These are phyloP conservation scores for Wickerhamiella azyma DNA, from an alignment of 805 yeast genomes.

Conservation along the genomic window DNA sequence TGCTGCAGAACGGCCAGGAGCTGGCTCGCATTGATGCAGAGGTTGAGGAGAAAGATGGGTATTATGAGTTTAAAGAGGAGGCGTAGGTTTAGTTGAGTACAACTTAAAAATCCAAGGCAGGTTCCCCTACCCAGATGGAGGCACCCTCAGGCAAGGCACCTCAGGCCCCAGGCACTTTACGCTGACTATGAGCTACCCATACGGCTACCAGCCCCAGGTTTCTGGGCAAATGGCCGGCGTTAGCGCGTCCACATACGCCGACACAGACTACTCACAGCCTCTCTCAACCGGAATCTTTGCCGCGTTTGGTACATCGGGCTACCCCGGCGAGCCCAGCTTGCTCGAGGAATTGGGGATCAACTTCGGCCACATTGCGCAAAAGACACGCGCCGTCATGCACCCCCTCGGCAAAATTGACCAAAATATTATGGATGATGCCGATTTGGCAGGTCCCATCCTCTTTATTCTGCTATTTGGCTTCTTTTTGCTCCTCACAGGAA, in stretches of 20 bases:
- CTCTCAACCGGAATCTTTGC: slow-evolving; percentile 70
- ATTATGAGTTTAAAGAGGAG: slow-evolving; percentile 41
- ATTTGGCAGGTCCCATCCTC: slow-evolving; percentile 86
- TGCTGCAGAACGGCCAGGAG: slow-evolving; percentile 41
- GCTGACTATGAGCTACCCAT: neutral
- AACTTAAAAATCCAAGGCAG: no score
- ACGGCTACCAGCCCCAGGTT: slow-evolving; percentile 2
- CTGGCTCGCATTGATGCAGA: slow-evolving; percentile 38
- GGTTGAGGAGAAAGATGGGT: slow-evolving; percentile 47
- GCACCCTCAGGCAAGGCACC: no score
- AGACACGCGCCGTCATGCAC: slow-evolving; percentile 71
- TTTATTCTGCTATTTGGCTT: slow-evolving; percentile 82
- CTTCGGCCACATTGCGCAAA: slow-evolving; percentile 70
- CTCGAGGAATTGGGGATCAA: slow-evolving; percentile 89
- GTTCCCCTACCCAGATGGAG: neutral
- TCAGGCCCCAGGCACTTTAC: no score
- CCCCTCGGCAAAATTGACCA: slow-evolving; percentile 55
- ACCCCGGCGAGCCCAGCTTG: slow-evolving; percentile 87
- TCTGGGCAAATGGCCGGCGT: slow-evolving; percentile 8
- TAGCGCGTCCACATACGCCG: slow-evolving; percentile 4
- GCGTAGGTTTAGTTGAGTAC: neutral
- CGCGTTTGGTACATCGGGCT: slow-evolving; percentile 86
- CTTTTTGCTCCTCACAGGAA: slow-evolving; percentile 67
- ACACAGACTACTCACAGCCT: slow-evolving; percentile 19
- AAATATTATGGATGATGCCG: slow-evolving; percentile 76